Conservation (phyloP, 2,329 filamentous ascomycete genomes). For the Bimuria novae-zelandiae region DNA sequence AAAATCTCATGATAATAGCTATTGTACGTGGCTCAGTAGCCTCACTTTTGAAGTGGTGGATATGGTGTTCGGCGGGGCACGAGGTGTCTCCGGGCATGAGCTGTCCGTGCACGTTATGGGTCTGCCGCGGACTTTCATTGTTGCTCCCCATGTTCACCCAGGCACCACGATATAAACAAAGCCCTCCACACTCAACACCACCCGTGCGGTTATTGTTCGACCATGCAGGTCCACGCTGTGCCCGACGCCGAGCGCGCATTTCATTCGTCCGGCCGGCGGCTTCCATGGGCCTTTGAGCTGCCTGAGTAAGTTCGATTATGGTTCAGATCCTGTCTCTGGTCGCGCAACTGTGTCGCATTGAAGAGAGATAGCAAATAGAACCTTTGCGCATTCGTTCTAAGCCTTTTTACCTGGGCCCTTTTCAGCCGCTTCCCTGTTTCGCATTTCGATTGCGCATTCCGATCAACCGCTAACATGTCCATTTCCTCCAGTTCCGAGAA, state of each 20-base stretch:
- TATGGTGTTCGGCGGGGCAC: no score
- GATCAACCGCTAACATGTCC: constrained; percentile 21
- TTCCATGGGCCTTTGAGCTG: constrained; percentile 68
- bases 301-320: constrained; percentile 57
- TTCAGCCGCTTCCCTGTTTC: not conserved
- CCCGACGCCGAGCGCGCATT: constrained; percentile 65
- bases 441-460: not conserved
- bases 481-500: constrained; percentile 40
- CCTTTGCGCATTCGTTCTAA: not conserved
- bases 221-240: constrained; percentile 69
- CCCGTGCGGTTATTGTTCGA: constrained; percentile 14
- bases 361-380: not conserved
- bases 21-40: no score
- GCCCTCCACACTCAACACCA: not conserved
- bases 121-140: constrained; percentile 14
- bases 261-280: constrained; percentile 61
- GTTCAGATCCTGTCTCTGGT: not conserved
- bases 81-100: no score
- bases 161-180: constrained; percentile 36
- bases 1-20: no score
- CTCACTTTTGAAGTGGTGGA: no score
- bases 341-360: not conserved
- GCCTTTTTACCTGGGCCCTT: not conserved
- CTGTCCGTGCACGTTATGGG: no score
- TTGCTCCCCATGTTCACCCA: constrained; percentile 23